A percentile compares a stretch with the other conserved stretches of the same genome.
These are phyloP conservation scores for Clonostachys chloroleuca DNA, from an alignment of 2,329 filamentous ascomycete genomes.

Conservation along the genomic window DNA sequence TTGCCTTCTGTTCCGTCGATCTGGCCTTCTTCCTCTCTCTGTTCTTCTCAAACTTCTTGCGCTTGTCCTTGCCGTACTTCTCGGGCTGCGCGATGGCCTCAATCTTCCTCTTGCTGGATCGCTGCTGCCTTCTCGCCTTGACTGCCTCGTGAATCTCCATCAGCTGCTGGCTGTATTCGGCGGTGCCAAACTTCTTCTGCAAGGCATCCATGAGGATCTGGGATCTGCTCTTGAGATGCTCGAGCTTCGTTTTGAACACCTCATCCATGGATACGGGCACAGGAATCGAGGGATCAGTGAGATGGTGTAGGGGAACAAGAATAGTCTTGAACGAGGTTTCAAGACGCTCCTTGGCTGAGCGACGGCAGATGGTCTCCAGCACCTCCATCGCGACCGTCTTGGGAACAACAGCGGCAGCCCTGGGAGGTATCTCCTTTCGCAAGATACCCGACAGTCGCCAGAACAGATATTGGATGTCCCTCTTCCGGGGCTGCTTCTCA, in stretches of 20 bases:
- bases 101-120: slow-evolving; percentile 82
- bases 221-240: slow-evolving; percentile 65
- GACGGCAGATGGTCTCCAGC: slow-evolving; percentile 63
- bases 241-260: slow-evolving; percentile 63
- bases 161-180: slow-evolving; percentile 72
- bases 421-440: slow-evolving; percentile 67
- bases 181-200: slow-evolving; percentile 79
- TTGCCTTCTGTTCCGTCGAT: slow-evolving; percentile 66
- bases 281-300: slow-evolving; percentile 76
- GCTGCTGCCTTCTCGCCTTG: slow-evolving; percentile 65
- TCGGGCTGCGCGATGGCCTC: slow-evolving; percentile 82
- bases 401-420: slow-evolving; percentile 59
- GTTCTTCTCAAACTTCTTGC: slow-evolving; percentile 79
- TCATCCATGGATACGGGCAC: slow-evolving; percentile 68
- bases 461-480: slow-evolving; percentile 67
- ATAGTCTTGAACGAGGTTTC: slow-evolving; percentile 57
- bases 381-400: slow-evolving; percentile 75
- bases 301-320: slow-evolving; percentile 64
- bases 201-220: slow-evolving; percentile 76
- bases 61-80: slow-evolving; percentile 72
- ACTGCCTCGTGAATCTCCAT: slow-evolving; percentile 69
- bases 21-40: slow-evolving; percentile 78
- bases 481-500: slow-evolving; percentile 25
- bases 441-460: slow-evolving; percentile 74
- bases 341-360: slow-evolving; percentile 53